Evolutionary conservation across 805 yeast genomes (phyloP).

Genomic region (Barnettozyma salicaria): DNA sequence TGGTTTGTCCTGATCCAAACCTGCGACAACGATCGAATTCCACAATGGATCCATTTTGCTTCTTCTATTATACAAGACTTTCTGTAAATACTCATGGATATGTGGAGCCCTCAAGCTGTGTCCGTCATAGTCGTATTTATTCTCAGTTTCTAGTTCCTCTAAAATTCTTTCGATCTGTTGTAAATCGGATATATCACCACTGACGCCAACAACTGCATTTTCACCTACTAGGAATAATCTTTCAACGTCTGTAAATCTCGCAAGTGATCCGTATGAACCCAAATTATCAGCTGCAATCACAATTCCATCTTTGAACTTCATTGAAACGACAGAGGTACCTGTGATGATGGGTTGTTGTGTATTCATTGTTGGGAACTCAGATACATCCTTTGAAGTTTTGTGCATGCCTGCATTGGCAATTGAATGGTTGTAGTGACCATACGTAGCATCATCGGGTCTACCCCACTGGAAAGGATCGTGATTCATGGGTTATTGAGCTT

Average conservation of each 20-base stretch:
- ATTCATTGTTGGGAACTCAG: conserved; percentile 66
- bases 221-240: conserved; percentile 80
- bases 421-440: conserved; percentile 71
- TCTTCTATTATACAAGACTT: conserved; percentile 81
- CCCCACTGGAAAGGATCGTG: conserved; percentile 97
- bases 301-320: conserved; percentile 86
- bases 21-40: conserved; percentile 92
- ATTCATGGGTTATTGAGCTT: no score
- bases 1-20: conserved; percentile 67
- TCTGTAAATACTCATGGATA: conserved; percentile 80
- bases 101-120: conserved; percentile 74
- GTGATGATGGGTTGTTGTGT: conserved; percentile 95
- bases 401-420: conserved; percentile 56
- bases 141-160: conserved; percentile 74
- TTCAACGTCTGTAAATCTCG: conserved; percentile 80
- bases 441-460: conserved; percentile 76
- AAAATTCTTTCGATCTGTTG: conserved; percentile 73
- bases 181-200: conserved; percentile 93
- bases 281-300: conserved; percentile 92
- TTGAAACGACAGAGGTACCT: conserved; percentile 90
- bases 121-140: conserved; percentile 69
- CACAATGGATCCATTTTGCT: conserved; percentile 93
- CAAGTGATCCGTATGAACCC: conserved; percentile 89
- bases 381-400: conserved; percentile 3
- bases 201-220: conserved; percentile 83